Base-by-base conservation (phyloP, 768 basidiomycete genomes). In the Tephrocybe sp. region DNA sequence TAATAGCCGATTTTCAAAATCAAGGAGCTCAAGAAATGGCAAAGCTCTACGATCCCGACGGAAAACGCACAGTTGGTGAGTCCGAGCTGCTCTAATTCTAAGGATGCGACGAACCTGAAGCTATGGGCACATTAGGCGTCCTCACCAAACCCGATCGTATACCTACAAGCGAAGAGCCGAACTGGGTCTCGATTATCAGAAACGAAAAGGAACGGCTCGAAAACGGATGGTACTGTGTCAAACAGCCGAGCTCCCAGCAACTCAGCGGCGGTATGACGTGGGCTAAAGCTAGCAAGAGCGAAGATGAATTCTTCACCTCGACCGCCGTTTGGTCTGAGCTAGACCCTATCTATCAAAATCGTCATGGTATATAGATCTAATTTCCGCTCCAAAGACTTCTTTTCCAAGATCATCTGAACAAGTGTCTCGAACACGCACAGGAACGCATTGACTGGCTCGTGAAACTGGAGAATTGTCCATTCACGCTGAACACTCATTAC, bases 131-230 rank as follows among this genome's bases (percentile, higher is more conserved):
- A 12, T 5, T 51, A 87, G 87, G 86, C 41, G 84, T 88, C 14
- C 72, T 88, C 16, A 91, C 87, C 0, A 89, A 91, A 55, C 85
- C 85, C 0, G 87, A 87, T 55, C 78, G 83, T 7, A 86, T 84
- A 49, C 78, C 78, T 0, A 44, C 61, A 1, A 82, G 80, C 0
- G 80, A 83, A 30, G 80, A 83, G 46, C 63, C 63, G 0, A 64
- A 58, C 1, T 89, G 87, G 88, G 51, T 87, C 1, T 64, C 65
- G 0, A 76, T 80, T 53, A 78, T 87, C 32, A 66, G 75, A 6
- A 80, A 83, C 52, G 81, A 83, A 23, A 71, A 68, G 5, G 72
- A 79, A 51, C 55, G 71, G 0, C 70, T 84, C 1, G 68, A 73
- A 3, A 78, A 84, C 47, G 77, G 78, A 16, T 86, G 84, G 83